phyloP scores from a whole-genome alignment of 768 basidiomycete genomes.

The Phylloporus rhodoxanthus region DNA sequence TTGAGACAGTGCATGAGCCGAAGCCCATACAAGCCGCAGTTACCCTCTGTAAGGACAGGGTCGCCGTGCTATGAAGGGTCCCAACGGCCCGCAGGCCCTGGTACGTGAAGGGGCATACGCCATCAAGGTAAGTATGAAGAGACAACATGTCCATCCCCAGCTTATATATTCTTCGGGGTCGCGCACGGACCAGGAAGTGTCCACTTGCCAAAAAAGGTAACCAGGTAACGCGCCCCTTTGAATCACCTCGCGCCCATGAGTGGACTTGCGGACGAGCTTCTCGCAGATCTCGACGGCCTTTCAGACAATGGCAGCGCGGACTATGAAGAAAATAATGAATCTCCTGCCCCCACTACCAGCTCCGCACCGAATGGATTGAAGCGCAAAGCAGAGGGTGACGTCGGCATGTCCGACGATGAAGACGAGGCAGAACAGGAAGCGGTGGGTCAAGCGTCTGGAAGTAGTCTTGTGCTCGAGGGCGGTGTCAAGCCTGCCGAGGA shows the following conservation, averaged over 20 bases:
- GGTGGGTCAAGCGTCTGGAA: constrained; percentile 38
- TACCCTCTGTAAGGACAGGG: constrained; percentile 46
- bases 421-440: constrained; percentile 38
- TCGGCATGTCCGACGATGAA: constrained; percentile 55
- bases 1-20: constrained; percentile 74
- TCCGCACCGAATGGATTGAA: constrained; percentile 39
- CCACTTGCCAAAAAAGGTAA: constrained; percentile 10
- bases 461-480: constrained; percentile 71
- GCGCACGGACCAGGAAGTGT: constrained; percentile 17
- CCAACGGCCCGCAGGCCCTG: constrained; percentile 52
- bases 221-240: not conserved
- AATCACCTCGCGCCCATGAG: constrained; percentile 46
- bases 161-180: constrained; percentile 4
- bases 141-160: rapidly evolving
- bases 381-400: constrained; percentile 53
- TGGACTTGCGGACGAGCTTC: constrained; percentile 83
- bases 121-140: constrained; percentile 63
- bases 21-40: constrained; percentile 48
- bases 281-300: constrained; percentile 86
- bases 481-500: constrained; percentile 94
- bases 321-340: constrained; percentile 38
- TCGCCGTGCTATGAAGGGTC: constrained; percentile 52
- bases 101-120: constrained; percentile 49
- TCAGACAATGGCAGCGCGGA: constrained; percentile 59
- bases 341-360: constrained; percentile 17